Percentiles rank a stretch among this genome's conserved stretches.
Evolutionary conservation across 202 grass and related monocot species (phyloP).

Genomic region (Cymbopogon flexuosus): DNA sequence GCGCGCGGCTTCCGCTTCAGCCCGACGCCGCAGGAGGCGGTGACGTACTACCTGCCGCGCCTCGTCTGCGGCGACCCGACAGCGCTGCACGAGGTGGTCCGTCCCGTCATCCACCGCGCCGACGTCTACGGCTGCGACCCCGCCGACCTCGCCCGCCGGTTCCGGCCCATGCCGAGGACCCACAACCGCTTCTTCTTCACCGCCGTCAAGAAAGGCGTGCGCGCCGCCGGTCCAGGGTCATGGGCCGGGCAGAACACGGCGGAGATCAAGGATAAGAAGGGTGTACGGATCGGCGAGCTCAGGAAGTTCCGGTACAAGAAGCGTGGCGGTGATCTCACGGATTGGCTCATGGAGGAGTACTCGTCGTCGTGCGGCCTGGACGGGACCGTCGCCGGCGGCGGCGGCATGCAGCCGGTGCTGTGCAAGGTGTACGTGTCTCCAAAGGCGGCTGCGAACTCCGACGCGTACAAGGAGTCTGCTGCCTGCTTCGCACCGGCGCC

Average conservation of each 20-base stretch:
- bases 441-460: background rate
- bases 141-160: background rate
- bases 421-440: background rate
- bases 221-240: background rate
- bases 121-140: constrained; percentile 12
- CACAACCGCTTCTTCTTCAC: constrained; percentile 26
- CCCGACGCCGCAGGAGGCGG: background rate
- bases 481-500: too few species aligned
- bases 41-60: background rate
- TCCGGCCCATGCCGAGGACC: background rate
- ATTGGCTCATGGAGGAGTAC: background rate
- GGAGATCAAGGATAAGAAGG: background rate
- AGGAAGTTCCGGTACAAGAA: background rate
- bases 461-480: background rate
- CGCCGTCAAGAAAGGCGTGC: background rate
- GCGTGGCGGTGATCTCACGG: background rate
- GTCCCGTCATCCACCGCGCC: background rate
- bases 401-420: background rate
- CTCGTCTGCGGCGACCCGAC: background rate
- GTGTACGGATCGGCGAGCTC: background rate
- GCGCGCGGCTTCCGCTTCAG: background rate
- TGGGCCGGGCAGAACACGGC: background rate
- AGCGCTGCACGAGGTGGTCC: background rate
- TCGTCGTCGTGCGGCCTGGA: background rate
- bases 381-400: too few species aligned